Base-by-base conservation (phyloP, 1,284 basidiomycete genomes). In the Ceratobasidium sp. region DNA sequence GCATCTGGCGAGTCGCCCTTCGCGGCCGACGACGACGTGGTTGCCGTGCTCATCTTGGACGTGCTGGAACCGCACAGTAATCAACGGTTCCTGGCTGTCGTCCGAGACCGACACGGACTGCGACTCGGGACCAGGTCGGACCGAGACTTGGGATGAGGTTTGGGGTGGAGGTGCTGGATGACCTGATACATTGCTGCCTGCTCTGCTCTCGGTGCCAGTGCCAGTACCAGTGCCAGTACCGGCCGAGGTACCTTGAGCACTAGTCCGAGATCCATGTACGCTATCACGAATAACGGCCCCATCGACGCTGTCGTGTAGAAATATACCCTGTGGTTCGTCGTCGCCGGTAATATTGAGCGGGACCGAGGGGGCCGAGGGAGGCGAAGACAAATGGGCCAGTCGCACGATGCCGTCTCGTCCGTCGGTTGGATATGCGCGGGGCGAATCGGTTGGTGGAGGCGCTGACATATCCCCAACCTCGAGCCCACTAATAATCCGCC, bases 1-100 rank as follows among this genome's bases (percentile, higher is more conserved):
- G 74, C 93, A 95, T 54, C 82, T 82, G 34, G 83, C 78, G 10
- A 94, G 73, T 57, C 84, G 81, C 0, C 91, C 91, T 74, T 92
- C 90, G 8, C 90, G 78, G 0, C 92, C 92, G 7, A 88, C 79
- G 4, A 94, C 82, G 49, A 93, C 82, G 76, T 93, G 89, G 74
- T 91, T 83, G 0, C 92, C 92, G 71, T 92, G 80, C 25, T 84
- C 86, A 56, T 90, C 87, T 72, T 87, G 80, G 8, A 84, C 79
- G 75, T 93, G 87, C 75, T 89, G 82, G 76, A 92, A 93, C 20
- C 89, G 81, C 68, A 87, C 80, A 0, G 87, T 88, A 58, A 89
- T 79, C 43, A 83, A 77, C 5, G 79, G 80, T 27, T 64, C 71
- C 49, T 53, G 62, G 29, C 45, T 64, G 45, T 27, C 15, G 10